A percentile compares a stretch with the other conserved stretches of the same genome.
These are phyloP conservation scores for Cyclostephanos invisitatus DNA, from an alignment of 108 stramenopile genomes.

Conservation along the genomic window DNA sequence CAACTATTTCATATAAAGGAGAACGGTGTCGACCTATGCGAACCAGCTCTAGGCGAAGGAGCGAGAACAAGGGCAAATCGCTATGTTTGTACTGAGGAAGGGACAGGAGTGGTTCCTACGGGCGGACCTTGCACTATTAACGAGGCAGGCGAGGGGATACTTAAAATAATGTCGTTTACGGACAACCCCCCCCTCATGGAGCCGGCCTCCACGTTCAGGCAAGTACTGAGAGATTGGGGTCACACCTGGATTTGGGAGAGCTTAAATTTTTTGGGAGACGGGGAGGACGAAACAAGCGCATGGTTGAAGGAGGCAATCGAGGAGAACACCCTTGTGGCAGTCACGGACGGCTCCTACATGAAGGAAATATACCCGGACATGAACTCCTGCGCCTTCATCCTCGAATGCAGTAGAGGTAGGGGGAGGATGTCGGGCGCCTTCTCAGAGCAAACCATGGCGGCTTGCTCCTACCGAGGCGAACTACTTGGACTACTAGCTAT, in stretches of 20 bases:
- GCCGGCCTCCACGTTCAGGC: background rate
- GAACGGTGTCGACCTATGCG: background rate
- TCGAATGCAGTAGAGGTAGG: conserved; percentile 4
- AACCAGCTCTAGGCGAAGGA: background rate
- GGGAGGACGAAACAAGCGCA: background rate
- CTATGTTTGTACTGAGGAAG: background rate
- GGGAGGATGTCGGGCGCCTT: conserved; percentile 8
- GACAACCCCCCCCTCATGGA: background rate
- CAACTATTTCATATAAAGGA: background rate
- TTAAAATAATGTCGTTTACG: background rate
- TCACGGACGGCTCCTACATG: conserved; percentile 29
- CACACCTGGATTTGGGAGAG: conserved; percentile 3
- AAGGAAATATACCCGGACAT: background rate
- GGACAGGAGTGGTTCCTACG: too few species aligned
- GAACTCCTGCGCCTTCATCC: conserved; percentile 8
- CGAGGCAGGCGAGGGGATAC: too few species aligned
- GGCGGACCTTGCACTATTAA: too few species aligned
- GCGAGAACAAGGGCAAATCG: background rate
- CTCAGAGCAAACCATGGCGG: background rate
- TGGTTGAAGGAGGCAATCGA: conserved; percentile 9
- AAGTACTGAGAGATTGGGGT: background rate
- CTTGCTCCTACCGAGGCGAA: conserved; percentile 26
- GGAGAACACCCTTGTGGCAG: background rate
- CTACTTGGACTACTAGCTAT: conserved; percentile 18
- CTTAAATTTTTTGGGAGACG: background rate